Percentiles rank a stretch among this genome's conserved stretches.
These are phyloP conservation scores for Angophora floribunda DNA, from an alignment of 345 rosid genomes.

Conservation along the genomic window DNA sequence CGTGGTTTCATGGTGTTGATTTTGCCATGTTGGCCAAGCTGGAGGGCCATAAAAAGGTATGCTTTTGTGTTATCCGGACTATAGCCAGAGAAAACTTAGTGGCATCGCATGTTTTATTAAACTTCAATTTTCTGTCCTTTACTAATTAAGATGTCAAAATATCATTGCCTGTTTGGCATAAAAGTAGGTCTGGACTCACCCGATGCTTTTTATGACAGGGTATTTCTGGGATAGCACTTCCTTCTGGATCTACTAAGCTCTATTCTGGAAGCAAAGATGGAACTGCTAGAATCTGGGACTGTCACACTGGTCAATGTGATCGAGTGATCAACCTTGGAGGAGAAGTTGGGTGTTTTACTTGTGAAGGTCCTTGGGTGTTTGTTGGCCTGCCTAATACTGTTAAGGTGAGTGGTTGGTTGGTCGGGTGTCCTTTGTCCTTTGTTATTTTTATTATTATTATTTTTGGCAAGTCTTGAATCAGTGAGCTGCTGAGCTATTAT, in stretches of 20 bases:
- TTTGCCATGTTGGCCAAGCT: slow-evolving; percentile 23
- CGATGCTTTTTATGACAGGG: slow-evolving; percentile 3
- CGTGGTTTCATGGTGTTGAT: slow-evolving; percentile 16
- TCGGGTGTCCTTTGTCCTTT: not conserved
- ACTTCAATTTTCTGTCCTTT: not conserved
- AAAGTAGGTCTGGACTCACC: not conserved
- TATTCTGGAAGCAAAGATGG: slow-evolving; percentile 46
- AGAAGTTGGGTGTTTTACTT: slow-evolving; percentile 35
- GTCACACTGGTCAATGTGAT: slow-evolving; percentile 36
- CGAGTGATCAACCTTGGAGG: slow-evolving; percentile 18
- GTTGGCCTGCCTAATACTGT: slow-evolving; percentile 41
- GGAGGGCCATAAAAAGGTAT: slow-evolving; percentile 22
- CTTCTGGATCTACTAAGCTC: slow-evolving; percentile 45
- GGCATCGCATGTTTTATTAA: not conserved
- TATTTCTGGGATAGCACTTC: slow-evolving; percentile 38
- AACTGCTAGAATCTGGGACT: slow-evolving; percentile 37
- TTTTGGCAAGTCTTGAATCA: no score
- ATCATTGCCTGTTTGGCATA: not conserved
- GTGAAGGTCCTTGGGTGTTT: slow-evolving; percentile 55
- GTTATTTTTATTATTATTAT: not conserved
- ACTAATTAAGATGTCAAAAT: not conserved
- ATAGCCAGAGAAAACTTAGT: not conserved
- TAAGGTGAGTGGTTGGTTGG: slow-evolving; percentile 14
- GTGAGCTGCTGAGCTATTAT: not conserved
- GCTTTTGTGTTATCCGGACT: not conserved